A percentile compares a stretch with the other conserved stretches of the same genome.
Evolutionary conservation across 2,329 filamentous ascomycete genomes (phyloP).

Genomic region (Pyrenophora tritici-repentis): DNA sequence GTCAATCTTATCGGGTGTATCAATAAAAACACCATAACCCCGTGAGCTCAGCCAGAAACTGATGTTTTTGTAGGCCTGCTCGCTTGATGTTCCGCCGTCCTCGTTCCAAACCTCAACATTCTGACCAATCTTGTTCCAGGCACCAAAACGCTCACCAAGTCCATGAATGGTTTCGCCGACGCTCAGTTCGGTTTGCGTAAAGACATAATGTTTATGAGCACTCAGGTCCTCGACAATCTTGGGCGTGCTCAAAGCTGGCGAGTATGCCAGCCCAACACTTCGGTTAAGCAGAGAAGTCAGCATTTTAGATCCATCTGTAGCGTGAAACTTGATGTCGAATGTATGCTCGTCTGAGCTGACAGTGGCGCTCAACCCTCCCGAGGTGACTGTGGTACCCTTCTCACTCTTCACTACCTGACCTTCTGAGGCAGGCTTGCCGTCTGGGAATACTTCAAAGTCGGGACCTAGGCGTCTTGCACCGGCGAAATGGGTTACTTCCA

Average conservation of each 20-base stretch:
- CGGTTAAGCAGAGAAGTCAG: constrained; percentile 61
- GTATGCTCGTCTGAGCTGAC: constrained; percentile 55
- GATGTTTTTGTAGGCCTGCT: constrained; percentile 75
- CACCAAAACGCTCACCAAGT: constrained; percentile 75
- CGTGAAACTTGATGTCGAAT: constrained; percentile 63
- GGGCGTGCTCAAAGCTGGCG: constrained; percentile 58
- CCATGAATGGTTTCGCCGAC: constrained; percentile 72
- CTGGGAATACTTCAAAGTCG: constrained; percentile 63
- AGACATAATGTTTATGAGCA: constrained; percentile 50
- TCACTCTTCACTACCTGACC: constrained; percentile 48
- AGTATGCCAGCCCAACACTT: constrained; percentile 63
- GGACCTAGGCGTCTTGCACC: constrained; percentile 60
- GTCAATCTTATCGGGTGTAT: constrained; percentile 70
- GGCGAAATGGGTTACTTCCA: constrained; percentile 63
- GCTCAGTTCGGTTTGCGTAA: constrained; percentile 53
- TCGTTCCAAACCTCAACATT: constrained; percentile 67
- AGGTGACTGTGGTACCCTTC: constrained; percentile 56
- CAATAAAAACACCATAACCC: constrained; percentile 79
- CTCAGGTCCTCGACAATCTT: constrained; percentile 60
- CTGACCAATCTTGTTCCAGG: constrained; percentile 77
- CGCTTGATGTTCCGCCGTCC: constrained; percentile 67
- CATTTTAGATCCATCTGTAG: constrained; percentile 54
- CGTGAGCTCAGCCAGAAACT: constrained; percentile 71
- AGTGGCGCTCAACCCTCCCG: constrained; percentile 60
- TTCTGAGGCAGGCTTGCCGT: constrained; percentile 51